phyloP scores from a whole-genome alignment of 805 yeast genomes.

The Brettanomyces nanus region DNA sequence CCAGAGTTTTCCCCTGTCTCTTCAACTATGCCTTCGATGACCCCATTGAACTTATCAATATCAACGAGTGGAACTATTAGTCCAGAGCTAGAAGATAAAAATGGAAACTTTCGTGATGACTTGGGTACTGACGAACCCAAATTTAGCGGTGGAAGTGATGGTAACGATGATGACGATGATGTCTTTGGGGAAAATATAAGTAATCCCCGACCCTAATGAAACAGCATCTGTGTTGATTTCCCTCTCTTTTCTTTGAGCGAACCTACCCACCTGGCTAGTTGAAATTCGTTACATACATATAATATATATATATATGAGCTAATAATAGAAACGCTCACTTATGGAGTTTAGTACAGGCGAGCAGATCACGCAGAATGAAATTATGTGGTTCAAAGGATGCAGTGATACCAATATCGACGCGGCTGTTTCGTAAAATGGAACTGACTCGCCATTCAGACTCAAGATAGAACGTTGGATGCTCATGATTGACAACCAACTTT shows the following conservation, averaged over 20 bases:
- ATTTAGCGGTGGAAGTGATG: too few relatives aligned
- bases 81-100: too few relatives aligned
- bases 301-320: too few relatives aligned
- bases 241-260: too few relatives aligned
- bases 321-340: too few relatives aligned
- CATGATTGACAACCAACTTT: neutral
- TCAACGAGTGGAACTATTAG: constrained; percentile 10
- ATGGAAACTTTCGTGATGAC: too few relatives aligned
- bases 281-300: too few relatives aligned
- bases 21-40: constrained; percentile 29
- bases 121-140: neutral
- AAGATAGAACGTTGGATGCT: neutral
- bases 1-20: constrained; percentile 29
- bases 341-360: neutral
- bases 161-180: constrained; percentile 7
- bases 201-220: neutral
- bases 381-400: neutral
- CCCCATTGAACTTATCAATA: constrained; percentile 25
- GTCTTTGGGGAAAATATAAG: constrained; percentile 2
- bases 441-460: too few relatives aligned
- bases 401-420: neutral
- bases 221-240: neutral
- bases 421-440: neutral
- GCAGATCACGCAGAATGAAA: neutral
- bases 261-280: too few relatives aligned